Base-by-base conservation (phyloP, 1,284 basidiomycete species). In the Microbotryum lychnidis-dioicae region DNA sequence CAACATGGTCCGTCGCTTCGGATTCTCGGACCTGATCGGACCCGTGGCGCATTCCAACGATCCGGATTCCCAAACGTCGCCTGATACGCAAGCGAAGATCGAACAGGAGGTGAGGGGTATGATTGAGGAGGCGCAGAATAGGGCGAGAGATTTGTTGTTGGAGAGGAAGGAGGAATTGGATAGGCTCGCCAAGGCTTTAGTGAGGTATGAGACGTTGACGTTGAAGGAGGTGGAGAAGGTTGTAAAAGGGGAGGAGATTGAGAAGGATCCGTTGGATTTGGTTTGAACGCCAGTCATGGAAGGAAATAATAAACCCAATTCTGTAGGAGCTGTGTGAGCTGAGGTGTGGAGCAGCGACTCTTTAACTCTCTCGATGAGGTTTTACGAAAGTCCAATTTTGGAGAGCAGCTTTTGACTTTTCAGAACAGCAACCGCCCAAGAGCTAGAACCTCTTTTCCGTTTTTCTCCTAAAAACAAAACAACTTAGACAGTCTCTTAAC, bases 151-250 rank as follows among this genome's bases (percentile, higher is more conserved):
- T 48, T 79, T 93, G 50, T 79, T 97, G 64, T 84, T 82, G 71
- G 79, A 80, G 42, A 87, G 83, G 76, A 79, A 87, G 72, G 81
- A 83, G 37, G 89, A 96, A 73, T 78, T 97, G 54, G 88, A 94
- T 33, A 67, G 91, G 87, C 82, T 96, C 54, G 92, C 92, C 4
- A 80, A 82, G 59, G 92, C 93, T 6, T 79, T 97, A 62, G 84
- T 96, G 21, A 90, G 94, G 74, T 87, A 94, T 76, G 92, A 97
- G 79, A 96, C 92, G n/a, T 78, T 97, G 64, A 84, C 85, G 67
- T 80, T 83, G 48, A 85, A 88, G 23, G 91, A 97, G 76, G 92
- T 96, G 23, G 79, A 80, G 73, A 84, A 83, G 76, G 69, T 71
- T 8, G 60, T 71, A 37, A 61, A 62, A 45, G 70, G 71, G 45